These are phyloP conservation scores for Linnemannia zychae DNA, from an alignment of 192 early-diverging fungal genomes.

Conservation along the genomic window DNA sequence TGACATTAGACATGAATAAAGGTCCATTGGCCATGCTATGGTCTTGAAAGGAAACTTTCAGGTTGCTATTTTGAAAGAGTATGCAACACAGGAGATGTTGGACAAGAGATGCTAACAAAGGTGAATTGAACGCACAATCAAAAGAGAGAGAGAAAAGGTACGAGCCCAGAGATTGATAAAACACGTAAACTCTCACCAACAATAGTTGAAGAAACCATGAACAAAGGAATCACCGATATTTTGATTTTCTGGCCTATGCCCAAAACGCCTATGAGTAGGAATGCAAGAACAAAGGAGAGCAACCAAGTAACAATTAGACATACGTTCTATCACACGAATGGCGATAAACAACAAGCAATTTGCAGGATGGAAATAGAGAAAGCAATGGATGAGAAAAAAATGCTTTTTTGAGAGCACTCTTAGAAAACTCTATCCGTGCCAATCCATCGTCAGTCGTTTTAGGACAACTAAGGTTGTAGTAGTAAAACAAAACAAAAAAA, in stretches of 20 bases:
- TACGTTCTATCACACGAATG: background rate
- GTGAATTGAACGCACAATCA: too few species aligned
- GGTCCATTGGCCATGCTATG: too few species aligned
- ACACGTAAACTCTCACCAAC: too few species aligned
- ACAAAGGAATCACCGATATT: background rate
- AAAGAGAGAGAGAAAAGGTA: too few species aligned
- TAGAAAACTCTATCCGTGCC: conserved; percentile 7
- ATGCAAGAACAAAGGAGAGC: background rate
- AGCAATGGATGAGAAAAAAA: background rate
- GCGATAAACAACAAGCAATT: background rate
- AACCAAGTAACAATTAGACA: background rate
- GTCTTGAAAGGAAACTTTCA: too few species aligned
- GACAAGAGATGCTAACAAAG: too few species aligned
- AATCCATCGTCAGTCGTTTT: background rate
- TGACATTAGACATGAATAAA: too few species aligned
- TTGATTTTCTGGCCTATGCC: background rate
- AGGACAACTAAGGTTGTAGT: background rate
- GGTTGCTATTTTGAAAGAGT: too few species aligned
- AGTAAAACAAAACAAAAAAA: too few species aligned
- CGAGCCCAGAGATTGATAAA: too few species aligned
- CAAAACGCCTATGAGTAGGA: background rate
- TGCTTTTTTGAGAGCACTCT: background rate
- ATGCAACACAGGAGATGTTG: too few species aligned
- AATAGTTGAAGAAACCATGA: too few species aligned
- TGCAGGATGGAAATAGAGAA: background rate